Base-by-base conservation (phyloP, 2,329 filamentous ascomycete genomes). In the Verticillium nubilum region DNA sequence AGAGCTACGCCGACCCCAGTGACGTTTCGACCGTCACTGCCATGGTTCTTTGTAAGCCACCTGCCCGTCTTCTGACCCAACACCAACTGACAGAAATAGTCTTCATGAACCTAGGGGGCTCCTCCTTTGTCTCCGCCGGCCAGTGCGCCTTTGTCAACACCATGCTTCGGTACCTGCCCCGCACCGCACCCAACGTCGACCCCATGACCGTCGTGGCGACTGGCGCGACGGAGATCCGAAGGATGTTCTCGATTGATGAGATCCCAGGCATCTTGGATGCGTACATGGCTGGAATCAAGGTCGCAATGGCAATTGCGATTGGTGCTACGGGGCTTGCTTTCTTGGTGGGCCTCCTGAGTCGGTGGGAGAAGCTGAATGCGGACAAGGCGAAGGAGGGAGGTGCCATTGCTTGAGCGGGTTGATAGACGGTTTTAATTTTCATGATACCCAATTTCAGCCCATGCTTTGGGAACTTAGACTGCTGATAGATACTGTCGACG, bases 131-230 rank as follows among this genome's bases (percentile, higher is more conserved):
- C 28, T 77, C 76, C 3, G 74, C 82, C 26, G 81, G 72, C 1
- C 76, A 85, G 62, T 78, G 76, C 58, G 74, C 85, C 17, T 82
- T 85, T 61, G 76, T 74, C 53, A 82, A 81, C 63, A 83, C 80
- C 0, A 74, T 91, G 19, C 74, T 85, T 53, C 69, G 77, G 2
- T 76, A 81, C 35, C 74, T 91, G 3, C 63, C 68, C 17, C 60
- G 66, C 2, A 69, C 76, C 61, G 73, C 77, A 13, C 75, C 79
- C 1, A 70, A 72, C 19, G 68, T 86, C n/a, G 73, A 81, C 35
- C 72, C 79, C 0, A 65, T 68, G 5, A 66, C 78, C 56, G 81
- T 86, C 63, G 76, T 84, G 67, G 76, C 81, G 66, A 79, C 75
- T 54, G 83, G 83, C 58, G 82, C 81, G 9, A 80, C 78, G 2